Evolutionary conservation across 192 early-diverging fungal genomes (phyloP).

Genomic region (Coemansia sp.): DNA sequence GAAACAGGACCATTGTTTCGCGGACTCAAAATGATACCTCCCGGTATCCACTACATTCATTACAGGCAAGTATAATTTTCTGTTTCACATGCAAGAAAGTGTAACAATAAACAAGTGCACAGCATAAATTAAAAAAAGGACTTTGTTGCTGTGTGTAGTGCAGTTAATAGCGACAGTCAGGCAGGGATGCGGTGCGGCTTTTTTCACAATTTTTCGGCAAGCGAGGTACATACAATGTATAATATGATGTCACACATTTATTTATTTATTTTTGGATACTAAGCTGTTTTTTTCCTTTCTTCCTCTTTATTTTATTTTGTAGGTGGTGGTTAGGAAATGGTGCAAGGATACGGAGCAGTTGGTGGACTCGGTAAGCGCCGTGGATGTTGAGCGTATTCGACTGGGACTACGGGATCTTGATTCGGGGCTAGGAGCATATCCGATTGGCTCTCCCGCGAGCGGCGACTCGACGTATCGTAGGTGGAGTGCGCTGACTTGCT

Average conservation of each 20-base stretch:
- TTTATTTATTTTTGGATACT: constrained; percentile 14
- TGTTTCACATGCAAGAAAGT: too few species aligned
- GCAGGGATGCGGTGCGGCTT: constrained; percentile 72
- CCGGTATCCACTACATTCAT: constrained; percentile 92
- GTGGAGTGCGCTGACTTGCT: constrained; percentile 77
- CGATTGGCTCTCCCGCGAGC: constrained; percentile 66
- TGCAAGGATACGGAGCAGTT: constrained; percentile 74
- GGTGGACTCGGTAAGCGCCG: constrained; percentile 58
- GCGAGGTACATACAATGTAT: constrained; percentile 47
- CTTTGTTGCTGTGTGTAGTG: constrained; percentile 9
- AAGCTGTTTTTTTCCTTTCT: too few species aligned
- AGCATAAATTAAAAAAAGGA: constrained; percentile 13
- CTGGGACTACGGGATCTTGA: constrained; percentile 82
- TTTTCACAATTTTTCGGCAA: constrained; percentile 67
- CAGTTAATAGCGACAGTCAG: constrained; percentile 38
- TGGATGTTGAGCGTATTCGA: constrained; percentile 65
- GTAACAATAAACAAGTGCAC: too few species aligned
- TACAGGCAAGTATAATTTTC: constrained; percentile 71
- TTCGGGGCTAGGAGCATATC: constrained; percentile 80
- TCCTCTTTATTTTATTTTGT: not conserved
- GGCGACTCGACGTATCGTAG: too few species aligned
- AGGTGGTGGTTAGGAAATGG: constrained; percentile 88
- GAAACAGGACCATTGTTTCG: constrained; percentile 87
- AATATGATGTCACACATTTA: not conserved
- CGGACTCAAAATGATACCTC: constrained; percentile 92